Percentiles rank a stretch among this genome's conserved stretches.
phyloP scores from a whole-genome alignment of 2,329 filamentous ascomycete species.

The Microascus cirrosus region DNA sequence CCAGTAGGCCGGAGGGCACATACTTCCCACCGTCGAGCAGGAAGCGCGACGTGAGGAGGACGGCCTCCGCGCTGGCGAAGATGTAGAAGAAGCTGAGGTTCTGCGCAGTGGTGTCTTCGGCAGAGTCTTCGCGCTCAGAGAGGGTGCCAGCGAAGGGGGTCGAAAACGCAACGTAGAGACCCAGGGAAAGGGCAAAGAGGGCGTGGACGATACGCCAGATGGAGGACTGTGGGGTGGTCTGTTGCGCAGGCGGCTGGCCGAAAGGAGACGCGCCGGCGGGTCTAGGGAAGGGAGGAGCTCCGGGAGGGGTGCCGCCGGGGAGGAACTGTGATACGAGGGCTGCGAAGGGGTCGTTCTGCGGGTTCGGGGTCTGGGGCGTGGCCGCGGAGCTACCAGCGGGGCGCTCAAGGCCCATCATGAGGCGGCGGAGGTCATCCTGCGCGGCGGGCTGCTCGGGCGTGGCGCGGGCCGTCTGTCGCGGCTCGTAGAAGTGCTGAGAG shows the following conservation, averaged over 20 bases:
- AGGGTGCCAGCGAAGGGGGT: slow-evolving; percentile 60
- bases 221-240: slow-evolving; percentile 22
- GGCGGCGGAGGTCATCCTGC: slow-evolving; percentile 52
- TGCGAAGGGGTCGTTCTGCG: slow-evolving; percentile 28
- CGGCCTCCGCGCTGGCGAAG: slow-evolving; percentile 67
- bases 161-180: slow-evolving; percentile 56
- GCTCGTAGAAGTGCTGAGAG: slow-evolving; percentile 59
- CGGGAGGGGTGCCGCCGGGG: slow-evolving; percentile 23
- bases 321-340: slow-evolving; percentile 69
- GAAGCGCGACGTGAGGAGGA: slow-evolving; percentile 60
- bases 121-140: slow-evolving; percentile 38
- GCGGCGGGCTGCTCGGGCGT: slow-evolving; percentile 27
- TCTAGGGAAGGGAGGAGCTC: slow-evolving; percentile 14
- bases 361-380: slow-evolving; percentile 4
- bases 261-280: slow-evolving; percentile 25
- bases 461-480: slow-evolving; percentile 15
- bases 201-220: slow-evolving; percentile 68
- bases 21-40: slow-evolving; percentile 30
- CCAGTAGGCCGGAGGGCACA: slow-evolving; percentile 48
- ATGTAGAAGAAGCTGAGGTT: slow-evolving; percentile 59
- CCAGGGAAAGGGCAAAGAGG: slow-evolving; percentile 57
- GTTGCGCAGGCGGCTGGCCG: slow-evolving; percentile 20
- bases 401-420: slow-evolving; percentile 48
- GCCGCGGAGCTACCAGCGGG: slow-evolving; percentile 14
- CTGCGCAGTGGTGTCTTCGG: slow-evolving; percentile 20